Conservation (phyloP, 306 rosid genomes). For the Rosa multiflora region DNA sequence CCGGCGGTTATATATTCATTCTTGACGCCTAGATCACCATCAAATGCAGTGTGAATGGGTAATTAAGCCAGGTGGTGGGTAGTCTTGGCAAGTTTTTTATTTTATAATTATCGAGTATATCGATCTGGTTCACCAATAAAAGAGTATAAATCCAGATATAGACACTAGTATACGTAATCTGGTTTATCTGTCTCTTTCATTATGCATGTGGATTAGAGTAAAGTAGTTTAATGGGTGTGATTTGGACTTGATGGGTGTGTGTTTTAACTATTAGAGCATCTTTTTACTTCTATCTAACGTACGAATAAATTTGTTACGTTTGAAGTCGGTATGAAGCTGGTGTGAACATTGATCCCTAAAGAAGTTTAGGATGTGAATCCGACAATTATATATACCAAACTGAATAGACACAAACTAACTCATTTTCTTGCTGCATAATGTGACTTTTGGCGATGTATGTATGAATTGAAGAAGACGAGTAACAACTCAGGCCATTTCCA, state of each 20-base stretch:
- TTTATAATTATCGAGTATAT: background rate
- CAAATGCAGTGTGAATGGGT: slow-evolving; percentile 7
- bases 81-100: background rate
- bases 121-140: background rate
- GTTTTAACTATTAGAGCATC: background rate
- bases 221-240: background rate
- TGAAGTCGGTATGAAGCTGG: background rate
- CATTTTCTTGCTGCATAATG: background rate
- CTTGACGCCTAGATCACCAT: background rate
- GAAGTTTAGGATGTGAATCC: background rate
- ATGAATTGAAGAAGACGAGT: background rate
- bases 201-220: background rate
- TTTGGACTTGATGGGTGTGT: background rate
- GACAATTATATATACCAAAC: background rate
- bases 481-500: background rate
- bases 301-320: background rate
- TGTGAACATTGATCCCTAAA: background rate
- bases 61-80: background rate
- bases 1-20: background rate
- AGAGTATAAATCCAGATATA: background rate
- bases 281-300: background rate
- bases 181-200: slow-evolving; percentile 5
- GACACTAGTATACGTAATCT: background rate
- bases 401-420: background rate
- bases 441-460: background rate